These are phyloP conservation scores for Salvia rosmarinus DNA, from an alignment of 257 asterid genomes.

Conservation along the genomic window DNA sequence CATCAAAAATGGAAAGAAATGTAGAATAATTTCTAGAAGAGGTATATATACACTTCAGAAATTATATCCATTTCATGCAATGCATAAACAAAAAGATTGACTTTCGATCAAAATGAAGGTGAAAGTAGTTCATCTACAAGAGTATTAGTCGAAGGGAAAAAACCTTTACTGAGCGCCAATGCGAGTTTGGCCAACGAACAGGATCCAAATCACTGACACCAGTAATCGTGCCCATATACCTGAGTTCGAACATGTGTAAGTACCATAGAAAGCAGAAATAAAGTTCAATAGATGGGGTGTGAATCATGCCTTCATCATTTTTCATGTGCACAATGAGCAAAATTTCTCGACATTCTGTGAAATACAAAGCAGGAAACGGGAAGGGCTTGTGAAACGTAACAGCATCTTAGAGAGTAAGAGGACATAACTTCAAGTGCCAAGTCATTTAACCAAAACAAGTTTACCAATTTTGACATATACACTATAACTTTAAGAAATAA, in stretches of 20 bases:
- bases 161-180: constrained; percentile 94
- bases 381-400: not conserved
- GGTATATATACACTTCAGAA: not conserved
- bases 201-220: constrained; percentile 82
- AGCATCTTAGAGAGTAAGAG: constrained; percentile 15
- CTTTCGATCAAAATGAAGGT: not conserved
- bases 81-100: not conserved
- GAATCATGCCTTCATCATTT: not conserved
- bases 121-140: constrained; percentile 19
- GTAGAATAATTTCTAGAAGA: not conserved
- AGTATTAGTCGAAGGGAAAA: constrained; percentile 19
- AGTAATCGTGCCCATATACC: constrained; percentile 93
- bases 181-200: constrained; percentile 85
- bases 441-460: not conserved
- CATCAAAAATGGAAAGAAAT: no score
- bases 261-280: constrained; percentile 3
- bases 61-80: not conserved
- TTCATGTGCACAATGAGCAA: constrained; percentile 14
- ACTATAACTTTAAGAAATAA: not conserved
- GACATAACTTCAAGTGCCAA: not conserved
- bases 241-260: constrained; percentile 36
- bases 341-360: not conserved
- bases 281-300: not conserved
- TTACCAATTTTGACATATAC: not conserved
- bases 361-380: not conserved